Conservation (phyloP, 352 stramenopile genomes). For the Phytophthora idaei region DNA sequence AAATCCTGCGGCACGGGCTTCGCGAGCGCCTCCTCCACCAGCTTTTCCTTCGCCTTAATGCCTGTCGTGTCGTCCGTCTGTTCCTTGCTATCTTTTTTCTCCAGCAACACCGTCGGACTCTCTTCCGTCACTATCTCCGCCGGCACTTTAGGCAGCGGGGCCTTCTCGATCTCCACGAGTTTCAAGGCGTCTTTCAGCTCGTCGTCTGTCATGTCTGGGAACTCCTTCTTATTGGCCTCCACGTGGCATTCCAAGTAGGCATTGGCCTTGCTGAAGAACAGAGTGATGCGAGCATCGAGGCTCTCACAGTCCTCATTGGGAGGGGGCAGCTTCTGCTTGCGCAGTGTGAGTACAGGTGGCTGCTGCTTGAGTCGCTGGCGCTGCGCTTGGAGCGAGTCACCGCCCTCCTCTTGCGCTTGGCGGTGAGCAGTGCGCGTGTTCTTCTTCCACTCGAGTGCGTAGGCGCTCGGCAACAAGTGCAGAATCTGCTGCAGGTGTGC, state of each 20-base stretch:
- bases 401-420: constrained; percentile 25
- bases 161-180: constrained; percentile 42
- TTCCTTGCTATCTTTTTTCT: constrained; percentile 24
- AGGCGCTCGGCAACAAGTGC: constrained; percentile 55
- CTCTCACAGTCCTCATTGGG: constrained; percentile 38
- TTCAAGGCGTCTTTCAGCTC: constrained; percentile 43
- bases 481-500: constrained; percentile 67
- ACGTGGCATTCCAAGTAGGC: constrained; percentile 35
- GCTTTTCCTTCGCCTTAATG: constrained; percentile 31
- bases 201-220: constrained; percentile 40
- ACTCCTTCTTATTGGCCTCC: constrained; percentile 31
- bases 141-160: constrained; percentile 37
- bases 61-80: background rate
- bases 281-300: constrained; percentile 53
- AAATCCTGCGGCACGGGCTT: constrained; percentile 73
- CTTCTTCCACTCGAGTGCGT: constrained; percentile 53
- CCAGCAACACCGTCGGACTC: constrained; percentile 18
- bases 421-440: constrained; percentile 33
- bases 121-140: constrained; percentile 11
- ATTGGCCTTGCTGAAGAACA: constrained; percentile 47
- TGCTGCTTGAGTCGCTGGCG: constrained; percentile 31
- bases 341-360: constrained; percentile 54
- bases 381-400: constrained; percentile 21
- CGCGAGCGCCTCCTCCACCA: constrained; percentile 50
- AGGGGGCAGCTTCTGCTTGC: constrained; percentile 48